Base-by-base conservation (phyloP, 768 basidiomycete species). In the Trametes villosa region DNA sequence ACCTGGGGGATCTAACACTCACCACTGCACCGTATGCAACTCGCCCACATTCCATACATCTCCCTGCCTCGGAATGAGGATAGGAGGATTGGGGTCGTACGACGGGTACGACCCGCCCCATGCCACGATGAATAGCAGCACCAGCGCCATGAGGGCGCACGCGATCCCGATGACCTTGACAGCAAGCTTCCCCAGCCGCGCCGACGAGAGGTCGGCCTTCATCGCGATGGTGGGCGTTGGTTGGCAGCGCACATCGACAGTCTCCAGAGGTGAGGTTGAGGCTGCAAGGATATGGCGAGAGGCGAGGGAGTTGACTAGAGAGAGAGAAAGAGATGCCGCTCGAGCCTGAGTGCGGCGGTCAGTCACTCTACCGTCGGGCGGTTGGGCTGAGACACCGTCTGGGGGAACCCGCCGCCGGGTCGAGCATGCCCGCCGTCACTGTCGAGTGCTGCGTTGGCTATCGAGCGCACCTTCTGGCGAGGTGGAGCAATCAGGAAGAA, bases 1-100 rank as follows among this genome's bases (percentile, higher is more conserved):
- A 30, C 6, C 9, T 30, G 29, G 17, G 6, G 24, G 24, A 24
- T 8, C 2, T 9, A 5, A 9, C 27, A 53, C 57, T 53, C 27
- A 59, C 57, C 62, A 63, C 22, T 63, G 57, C 22, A 59, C 62
- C 15, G 57, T 63, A 36, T 55, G 62, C 40, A 59, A 12, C 52
- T 59, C 62, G 12, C 62, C 62, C n/a, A 59, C 57, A 18, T 59
- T 52, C 62, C 62, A 63, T 9, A 55, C 53, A 13, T 63, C 62
- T 6, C 57, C 62, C 41, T 53, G 48, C n/a, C 48, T 53, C 24
- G 62, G 62, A 12, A 41, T 48, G 34, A 63, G 47, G 33, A 63
- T 45, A 1, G 42, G 45, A 3, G 57, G 38, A 15, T 44, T 53
- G 12, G 53, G 62, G 38, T 59, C 41, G 40, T 53, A 46, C 11